These are phyloP conservation scores for Triglochin maritima DNA, from an alignment of 106 monocot species.

Conservation along the genomic window DNA sequence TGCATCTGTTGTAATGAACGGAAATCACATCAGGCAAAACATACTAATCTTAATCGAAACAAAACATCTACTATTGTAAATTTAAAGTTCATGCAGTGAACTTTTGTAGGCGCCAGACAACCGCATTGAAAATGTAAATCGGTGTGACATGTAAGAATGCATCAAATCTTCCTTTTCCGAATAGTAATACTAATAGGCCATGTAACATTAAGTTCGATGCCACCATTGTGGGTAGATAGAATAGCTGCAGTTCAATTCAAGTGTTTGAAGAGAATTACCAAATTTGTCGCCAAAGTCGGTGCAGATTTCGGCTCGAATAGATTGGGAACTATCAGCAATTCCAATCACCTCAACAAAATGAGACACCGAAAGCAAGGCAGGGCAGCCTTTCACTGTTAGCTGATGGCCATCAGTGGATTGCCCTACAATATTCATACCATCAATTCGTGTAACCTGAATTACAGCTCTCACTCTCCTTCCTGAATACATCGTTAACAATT, in stretches of 20 bases:
- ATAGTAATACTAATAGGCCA: no score
- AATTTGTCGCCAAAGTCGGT: constrained; percentile 69
- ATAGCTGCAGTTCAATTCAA: not conserved
- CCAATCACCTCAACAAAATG: constrained; percentile 89
- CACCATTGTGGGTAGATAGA: not conserved
- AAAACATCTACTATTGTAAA: not conserved
- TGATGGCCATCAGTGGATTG: constrained; percentile 68
- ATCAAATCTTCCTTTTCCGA: no score
- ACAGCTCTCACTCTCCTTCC: constrained; percentile 73
- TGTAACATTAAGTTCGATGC: no score
- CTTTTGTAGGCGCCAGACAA: no score
- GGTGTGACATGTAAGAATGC: not conserved
- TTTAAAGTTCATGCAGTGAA: no score
- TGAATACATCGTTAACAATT: constrained; percentile 51
- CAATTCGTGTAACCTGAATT: constrained; percentile 48
- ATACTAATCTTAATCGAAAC: not conserved
- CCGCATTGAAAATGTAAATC: not conserved
- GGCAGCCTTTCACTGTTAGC: constrained; percentile 49
- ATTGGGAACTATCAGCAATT: constrained; percentile 69
- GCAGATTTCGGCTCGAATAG: constrained; percentile 87
- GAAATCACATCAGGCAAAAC: not conserved
- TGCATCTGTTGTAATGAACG: constrained; percentile 8
- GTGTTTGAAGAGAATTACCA: constrained; percentile 31
- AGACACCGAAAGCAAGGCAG: constrained; percentile 24
- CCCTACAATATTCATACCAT: constrained; percentile 47